Evolutionary conservation across 352 stramenopile genomes (phyloP), one percentile per base, ranked within the genome.

Genomic region (Globisporangium sylvaticum): DNA sequence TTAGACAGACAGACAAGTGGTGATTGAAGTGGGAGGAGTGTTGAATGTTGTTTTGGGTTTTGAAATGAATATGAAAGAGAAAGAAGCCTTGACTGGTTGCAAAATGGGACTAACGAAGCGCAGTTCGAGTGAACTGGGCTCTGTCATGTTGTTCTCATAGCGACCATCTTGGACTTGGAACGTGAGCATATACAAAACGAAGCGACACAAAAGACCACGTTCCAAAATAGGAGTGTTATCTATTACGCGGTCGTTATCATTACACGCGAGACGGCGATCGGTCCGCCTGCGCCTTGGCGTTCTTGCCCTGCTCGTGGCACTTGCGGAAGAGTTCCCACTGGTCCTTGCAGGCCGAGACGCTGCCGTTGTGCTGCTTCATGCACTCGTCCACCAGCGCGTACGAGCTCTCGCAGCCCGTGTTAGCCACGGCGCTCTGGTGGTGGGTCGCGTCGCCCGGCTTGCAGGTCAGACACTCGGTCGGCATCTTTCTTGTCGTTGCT

Each of bases 301-400:
- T 39, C 71, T 90, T 88, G 58, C 70, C 64, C 57, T 82, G 70
- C n/a, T 87, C 81, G 62, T 91, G 76, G 71, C 85, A 94, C 70
- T 90, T 78, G 71, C 85, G 85, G 61, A 94, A 94, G 46, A 80
- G 70, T 14, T 80, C 70, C 85, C 85, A 94, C 68, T 92, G 73
- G 81, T 89, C 70, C 12, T 70, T 86, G 67, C 85, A 94, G 9
- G 83, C 85, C 6, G 85, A 94, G 59, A 94, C 83, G 67, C 82
- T 80, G 25, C 85, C 85, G 50, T 78, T 85, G 72, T 92, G 73
- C 34, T 83, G 72, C 75, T 92, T 94, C 85, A 94, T 94, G 72
- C 85, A 94, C 56, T 83, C 85, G 52, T 94, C 85, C 15, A 94
- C 83, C 39, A 70, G 73, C 69, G 84, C 67, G 68, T 94, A 94